Conservation (phyloP, 163 green algal genomes). For the Picocystis sp. region DNA sequence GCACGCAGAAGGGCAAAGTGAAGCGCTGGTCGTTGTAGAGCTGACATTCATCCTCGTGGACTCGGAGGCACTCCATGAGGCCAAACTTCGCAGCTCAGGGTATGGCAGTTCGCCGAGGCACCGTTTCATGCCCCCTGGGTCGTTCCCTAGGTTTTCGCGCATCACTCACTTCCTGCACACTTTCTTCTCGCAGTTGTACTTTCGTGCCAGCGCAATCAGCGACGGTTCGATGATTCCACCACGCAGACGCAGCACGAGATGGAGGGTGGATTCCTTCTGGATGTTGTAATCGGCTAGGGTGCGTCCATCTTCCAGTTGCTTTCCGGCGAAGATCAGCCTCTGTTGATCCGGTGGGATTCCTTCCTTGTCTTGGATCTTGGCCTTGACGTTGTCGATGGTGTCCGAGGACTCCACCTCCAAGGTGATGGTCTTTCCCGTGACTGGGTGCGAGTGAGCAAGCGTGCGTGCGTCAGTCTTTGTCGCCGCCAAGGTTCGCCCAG, state of each 20-base stretch:
- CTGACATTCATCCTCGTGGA: too few relatives aligned
- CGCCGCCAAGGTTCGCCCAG: too few relatives aligned
- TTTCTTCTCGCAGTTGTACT: constrained; percentile 99
- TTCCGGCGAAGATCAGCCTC: constrained; percentile 29
- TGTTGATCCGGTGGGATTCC: constrained; percentile 32
- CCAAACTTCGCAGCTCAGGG: too few relatives aligned
- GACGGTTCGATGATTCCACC: constrained; percentile 93
- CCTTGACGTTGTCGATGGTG: constrained; percentile 29
- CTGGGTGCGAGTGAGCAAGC: too few relatives aligned
- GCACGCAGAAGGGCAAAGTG: too few relatives aligned
- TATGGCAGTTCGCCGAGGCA: too few relatives aligned
- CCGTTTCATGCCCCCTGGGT: background rate
- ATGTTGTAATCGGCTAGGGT: constrained; percentile 25
- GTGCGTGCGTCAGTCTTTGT: too few relatives aligned
- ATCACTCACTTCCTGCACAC: constrained; percentile 94
- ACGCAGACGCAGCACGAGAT: constrained; percentile 32
- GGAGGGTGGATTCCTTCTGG: constrained; percentile 37
- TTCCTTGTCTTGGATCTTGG: constrained; percentile 31
- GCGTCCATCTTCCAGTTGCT: constrained; percentile 26
- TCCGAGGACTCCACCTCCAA: constrained; percentile 14
- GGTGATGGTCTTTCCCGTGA: background rate
- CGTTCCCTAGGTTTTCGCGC: background rate
- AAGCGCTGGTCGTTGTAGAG: too few relatives aligned
- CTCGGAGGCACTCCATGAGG: too few relatives aligned
- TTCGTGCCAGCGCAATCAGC: constrained; percentile 90